Conservation (phyloP, 2,329 filamentous ascomycete species). For the Microdochium paspali region DNA sequence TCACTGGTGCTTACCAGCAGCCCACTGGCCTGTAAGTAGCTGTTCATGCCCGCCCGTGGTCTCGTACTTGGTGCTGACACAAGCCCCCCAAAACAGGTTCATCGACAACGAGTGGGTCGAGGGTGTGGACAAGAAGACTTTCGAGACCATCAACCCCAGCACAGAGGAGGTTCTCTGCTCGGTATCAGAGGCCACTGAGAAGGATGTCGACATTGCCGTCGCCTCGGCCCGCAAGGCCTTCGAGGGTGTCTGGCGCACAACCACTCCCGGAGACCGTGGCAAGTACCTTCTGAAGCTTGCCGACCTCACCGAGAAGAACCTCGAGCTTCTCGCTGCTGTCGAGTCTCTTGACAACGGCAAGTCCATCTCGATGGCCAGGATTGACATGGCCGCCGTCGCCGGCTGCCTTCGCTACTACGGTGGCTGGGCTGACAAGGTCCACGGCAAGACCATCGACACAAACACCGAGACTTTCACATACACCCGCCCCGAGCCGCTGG, state of each 20-base stretch:
- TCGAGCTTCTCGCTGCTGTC: conserved; percentile 66
- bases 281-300: conserved; percentile 66
- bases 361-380: conserved; percentile 65
- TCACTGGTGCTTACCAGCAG: conserved; percentile 49
- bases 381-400: conserved; percentile 59
- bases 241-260: conserved; percentile 59
- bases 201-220: conserved; percentile 76
- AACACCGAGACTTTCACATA: conserved; percentile 74
- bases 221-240: conserved; percentile 79
- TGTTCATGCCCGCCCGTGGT: background rate
- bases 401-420: conserved; percentile 77
- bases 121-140: conserved; percentile 76
- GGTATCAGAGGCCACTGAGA: conserved; percentile 78
- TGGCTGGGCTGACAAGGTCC: conserved; percentile 87
- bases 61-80: conserved; percentile 10
- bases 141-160: conserved; percentile 84
- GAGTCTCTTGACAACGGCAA: conserved; percentile 88
- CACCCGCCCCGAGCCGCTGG: conserved; percentile 70
- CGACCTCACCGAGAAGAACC: conserved; percentile 70
- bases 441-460: conserved; percentile 79
- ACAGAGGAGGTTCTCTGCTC: conserved; percentile 78
- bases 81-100: conserved; percentile 43
- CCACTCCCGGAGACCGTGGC: conserved; percentile 63
- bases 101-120: conserved; percentile 91
- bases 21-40: conserved; percentile 52